Conservation (phyloP, 768 basidiomycete species). For the Boletus rufocinnamomeus region DNA sequence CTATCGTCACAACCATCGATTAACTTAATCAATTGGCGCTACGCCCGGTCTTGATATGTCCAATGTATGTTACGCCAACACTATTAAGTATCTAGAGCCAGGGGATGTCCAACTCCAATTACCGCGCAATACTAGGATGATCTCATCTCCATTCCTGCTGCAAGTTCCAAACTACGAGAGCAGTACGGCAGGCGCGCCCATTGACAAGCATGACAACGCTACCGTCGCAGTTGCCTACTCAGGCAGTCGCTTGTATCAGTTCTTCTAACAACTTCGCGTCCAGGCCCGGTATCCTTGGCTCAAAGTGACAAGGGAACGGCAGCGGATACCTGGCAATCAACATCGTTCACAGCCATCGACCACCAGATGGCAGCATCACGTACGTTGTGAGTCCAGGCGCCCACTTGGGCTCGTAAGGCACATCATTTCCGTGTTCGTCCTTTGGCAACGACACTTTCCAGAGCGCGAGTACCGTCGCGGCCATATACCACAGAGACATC, state of each 20-base stretch:
- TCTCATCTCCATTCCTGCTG: not conserved
- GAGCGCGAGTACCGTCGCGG: conserved; percentile 21
- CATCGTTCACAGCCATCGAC: not conserved
- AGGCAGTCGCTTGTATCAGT: conserved; percentile 6
- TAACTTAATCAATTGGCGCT: conserved; percentile 2
- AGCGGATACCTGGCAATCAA: conserved; percentile 13
- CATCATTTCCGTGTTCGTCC: conserved; percentile 14
- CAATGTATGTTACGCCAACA: not conserved
- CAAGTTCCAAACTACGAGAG: not conserved
- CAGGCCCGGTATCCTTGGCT: conserved; percentile 14
- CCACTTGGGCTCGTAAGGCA: conserved; percentile 16
- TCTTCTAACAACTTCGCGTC: conserved; percentile 12
- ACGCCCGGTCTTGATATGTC: not conserved
- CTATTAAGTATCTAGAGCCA: not conserved
- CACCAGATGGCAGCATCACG: not conserved
- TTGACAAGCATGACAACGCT: too few species aligned
- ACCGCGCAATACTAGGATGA: not conserved
- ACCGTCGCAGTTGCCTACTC: not conserved
- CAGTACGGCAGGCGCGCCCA: not conserved
- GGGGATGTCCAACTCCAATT: not conserved
- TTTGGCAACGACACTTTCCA: conserved; percentile 16
- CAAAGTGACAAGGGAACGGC: conserved; percentile 18
- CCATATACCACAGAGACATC: conserved; percentile 15
- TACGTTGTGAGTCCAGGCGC: conserved; percentile 16
- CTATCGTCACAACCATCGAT: conserved; percentile 26